Evolutionary conservation across 2,329 filamentous ascomycete species (phyloP).

Genomic region (Dothistroma pini): DNA sequence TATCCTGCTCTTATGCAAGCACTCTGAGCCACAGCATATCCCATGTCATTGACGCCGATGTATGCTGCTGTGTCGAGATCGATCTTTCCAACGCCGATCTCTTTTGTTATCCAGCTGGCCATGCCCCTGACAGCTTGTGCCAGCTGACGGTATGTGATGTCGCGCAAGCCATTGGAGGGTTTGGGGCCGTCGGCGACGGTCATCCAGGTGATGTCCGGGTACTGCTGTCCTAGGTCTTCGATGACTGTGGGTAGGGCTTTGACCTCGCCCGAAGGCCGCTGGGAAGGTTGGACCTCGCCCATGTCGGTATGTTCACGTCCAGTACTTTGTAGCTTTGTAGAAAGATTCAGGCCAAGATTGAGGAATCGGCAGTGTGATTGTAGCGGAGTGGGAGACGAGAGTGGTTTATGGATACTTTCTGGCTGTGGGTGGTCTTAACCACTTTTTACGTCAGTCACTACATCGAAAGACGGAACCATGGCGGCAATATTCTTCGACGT

Average conservation of each 20-base stretch:
- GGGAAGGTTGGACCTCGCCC: neutral
- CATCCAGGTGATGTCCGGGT: constrained; percentile 24
- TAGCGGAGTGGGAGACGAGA: too few relatives aligned
- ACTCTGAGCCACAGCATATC: constrained; percentile 24
- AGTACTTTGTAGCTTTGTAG: neutral
- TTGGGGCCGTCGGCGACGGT: constrained; percentile 17
- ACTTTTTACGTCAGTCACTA: neutral
- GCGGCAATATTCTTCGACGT: neutral
- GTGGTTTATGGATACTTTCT: neutral
- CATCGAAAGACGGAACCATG: neutral
- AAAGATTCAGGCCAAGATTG: too few relatives aligned
- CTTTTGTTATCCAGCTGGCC: constrained; percentile 17
- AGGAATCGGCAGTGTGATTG: too few relatives aligned
- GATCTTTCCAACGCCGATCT: constrained; percentile 21
- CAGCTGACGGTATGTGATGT: constrained; percentile 17
- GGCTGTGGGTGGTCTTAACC: neutral
- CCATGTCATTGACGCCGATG: constrained; percentile 25
- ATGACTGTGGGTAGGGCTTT: constrained; percentile 18
- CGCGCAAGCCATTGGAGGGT: constrained; percentile 17
- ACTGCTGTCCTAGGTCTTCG: constrained; percentile 20
- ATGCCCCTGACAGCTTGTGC: constrained; percentile 16
- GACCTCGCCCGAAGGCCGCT: constrained; percentile 1
- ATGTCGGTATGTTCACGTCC: neutral
- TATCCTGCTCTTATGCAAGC: constrained; percentile 27
- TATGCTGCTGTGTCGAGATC: constrained; percentile 26